Evolutionary conservation across 2,329 filamentous ascomycete genomes (phyloP), one percentile per base, ranked within the genome.

Genomic region (Aspergillus persii): DNA sequence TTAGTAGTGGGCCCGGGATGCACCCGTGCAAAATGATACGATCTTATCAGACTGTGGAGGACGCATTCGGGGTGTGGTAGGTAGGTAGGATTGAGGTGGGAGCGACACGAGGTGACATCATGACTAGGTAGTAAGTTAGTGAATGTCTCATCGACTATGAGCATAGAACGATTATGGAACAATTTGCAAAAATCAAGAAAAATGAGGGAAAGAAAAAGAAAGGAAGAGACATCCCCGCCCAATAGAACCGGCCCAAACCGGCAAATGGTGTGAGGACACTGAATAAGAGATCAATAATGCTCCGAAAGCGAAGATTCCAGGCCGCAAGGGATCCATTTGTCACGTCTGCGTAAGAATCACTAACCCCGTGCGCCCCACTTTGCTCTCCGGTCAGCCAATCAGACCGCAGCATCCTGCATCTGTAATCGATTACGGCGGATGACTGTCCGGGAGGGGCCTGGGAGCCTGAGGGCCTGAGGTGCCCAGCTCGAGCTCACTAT

Each of bases 261-360:
- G 36, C 36, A 41, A 41, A 41, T 41, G 12, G 36, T 41, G 11
- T 5, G 11, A 36, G 33, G 33, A 36, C 11, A 4, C 33, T 41
- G 36, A 41, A 41, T 41, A 12, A 41, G 36, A 41, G 36, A 41
- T 41, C 36, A 41, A 41, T 41, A 41, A 41, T 41, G 12, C 12
- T 41, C 11, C 11, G 36, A n/a, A 5, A 41, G 46, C 41, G 53
- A 56, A 56, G 23, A 4, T 56, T 50, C 46, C 49, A 26, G 44
- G 47, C 3, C 36, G 11, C 18, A 23, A 23, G 18, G 1, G 2
- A 5, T 41, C 44, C 44, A 70, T 74, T 74, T 74, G 71, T 72
- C 71, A 74, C 65, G 62, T 36, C 65, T 74, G 68, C 54, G 70
- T 74, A 66, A 74, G 70, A 71, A 63, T 68, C 58, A 51, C 66